Evolutionary conservation across 768 basidiomycete genomes (phyloP), one percentile per base, ranked within the genome.

Genomic region (Leccinellum rugosiceps): DNA sequence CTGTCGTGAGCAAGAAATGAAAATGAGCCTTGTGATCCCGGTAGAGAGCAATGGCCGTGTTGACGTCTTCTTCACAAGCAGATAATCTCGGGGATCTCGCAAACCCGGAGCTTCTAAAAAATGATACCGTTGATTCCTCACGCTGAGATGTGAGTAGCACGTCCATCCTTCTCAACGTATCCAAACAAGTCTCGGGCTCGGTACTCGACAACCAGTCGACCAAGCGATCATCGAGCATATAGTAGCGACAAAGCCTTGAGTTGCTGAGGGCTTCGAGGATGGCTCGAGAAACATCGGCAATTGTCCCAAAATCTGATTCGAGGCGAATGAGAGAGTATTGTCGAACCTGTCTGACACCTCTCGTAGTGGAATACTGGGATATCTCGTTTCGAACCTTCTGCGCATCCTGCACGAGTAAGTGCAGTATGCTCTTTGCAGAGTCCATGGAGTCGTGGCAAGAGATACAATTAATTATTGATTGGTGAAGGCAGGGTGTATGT

Each of bases 1-100:
- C 43, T n/a, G 49, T 62, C 17, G 32, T 52, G 11, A 62, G 46
- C 50, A 63, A 48, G 28, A 55, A 63, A 19, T 54, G 50, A 41
- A 63, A 62, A 17, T 62, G 46, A 0, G 53, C 35, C 14, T 50
- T 55, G 28, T 38, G 55, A 10, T 32, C 15, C 23, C 41, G 19
- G 14, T 63, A 63, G 32, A 55, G 53, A 0, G 11, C 3, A 19
- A 58, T 30, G 26, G 51, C 53, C 4, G 0, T 13, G 13, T 52
- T 45, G 23, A 63, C 3, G 9, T 43, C 32, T 8, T 34, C 58
- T 28, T 53, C 11, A 10, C 8, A 25, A 6, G 11, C n/a, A n/a
- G n/a, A n/a, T n/a, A n/a, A n/a, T n/a, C n/a, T 23, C 1, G 28
- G 32, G 3, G 44, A 6, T 15, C 45, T 25, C 15, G 14, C n/a